Evolutionary conservation across 257 asterid genomes (phyloP).

Genomic region (Anisodus acutangulus): DNA sequence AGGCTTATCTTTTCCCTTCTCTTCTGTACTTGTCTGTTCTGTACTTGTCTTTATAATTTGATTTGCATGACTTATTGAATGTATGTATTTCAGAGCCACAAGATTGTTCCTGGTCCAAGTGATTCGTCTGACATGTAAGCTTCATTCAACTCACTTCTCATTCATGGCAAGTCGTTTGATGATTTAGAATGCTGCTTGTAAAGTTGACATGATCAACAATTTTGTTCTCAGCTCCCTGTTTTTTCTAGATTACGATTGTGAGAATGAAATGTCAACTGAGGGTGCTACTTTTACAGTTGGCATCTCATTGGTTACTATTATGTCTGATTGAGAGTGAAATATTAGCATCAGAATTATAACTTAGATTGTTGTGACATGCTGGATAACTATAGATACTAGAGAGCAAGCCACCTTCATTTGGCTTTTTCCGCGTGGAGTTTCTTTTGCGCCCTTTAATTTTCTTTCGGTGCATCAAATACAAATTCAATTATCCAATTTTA

Average conservation of each 20-base stretch:
- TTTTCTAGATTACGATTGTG: neutral
- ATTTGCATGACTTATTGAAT: neutral
- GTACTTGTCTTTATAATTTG: neutral
- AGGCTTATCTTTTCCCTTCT: neutral
- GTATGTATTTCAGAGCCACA: conserved; percentile 28
- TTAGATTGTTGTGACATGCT: neutral
- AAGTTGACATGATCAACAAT: neutral
- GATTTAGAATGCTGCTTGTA: conserved; percentile 16
- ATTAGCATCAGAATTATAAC: conserved; percentile 10
- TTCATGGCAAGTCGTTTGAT: conserved; percentile 18
- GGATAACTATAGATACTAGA: neutral
- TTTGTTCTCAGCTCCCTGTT: neutral
- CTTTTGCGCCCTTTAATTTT: neutral
- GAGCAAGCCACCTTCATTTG: neutral
- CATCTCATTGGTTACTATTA: neutral
- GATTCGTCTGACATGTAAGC: conserved; percentile 33
- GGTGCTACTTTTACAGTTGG: neutral
- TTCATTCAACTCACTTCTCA: neutral
- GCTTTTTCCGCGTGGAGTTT: neutral
- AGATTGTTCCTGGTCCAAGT: conserved; percentile 20
- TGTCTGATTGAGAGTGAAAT: neutral
- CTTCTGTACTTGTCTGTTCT: neutral
- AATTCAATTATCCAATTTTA: neutral
- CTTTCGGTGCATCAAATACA: neutral
- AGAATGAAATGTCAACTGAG: neutral